A percentile compares a stretch with the other conserved stretches of the same genome.
Evolutionary conservation across 345 rosid species (phyloP).

Genomic region (Citrus sp.): DNA sequence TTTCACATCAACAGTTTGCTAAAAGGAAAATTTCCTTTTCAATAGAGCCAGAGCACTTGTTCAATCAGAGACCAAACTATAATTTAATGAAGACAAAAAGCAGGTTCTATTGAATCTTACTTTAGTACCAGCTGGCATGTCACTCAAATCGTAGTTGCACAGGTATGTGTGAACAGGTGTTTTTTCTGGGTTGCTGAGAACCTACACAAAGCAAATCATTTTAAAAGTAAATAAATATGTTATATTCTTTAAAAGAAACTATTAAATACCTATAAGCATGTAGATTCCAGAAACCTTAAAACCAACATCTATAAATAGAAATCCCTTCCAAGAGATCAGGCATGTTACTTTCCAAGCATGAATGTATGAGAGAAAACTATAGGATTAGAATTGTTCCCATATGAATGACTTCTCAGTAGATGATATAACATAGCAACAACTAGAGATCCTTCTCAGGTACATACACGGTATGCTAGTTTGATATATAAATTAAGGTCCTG

Average conservation of each 20-base stretch:
- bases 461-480: not conserved
- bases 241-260: not conserved
- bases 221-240: constrained; percentile 11
- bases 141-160: constrained; percentile 93
- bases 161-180: constrained; percentile 94
- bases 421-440: not conserved
- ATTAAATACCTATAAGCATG: not conserved
- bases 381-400: not conserved
- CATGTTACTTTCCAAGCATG: constrained; percentile 2
- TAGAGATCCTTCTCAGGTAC: not conserved
- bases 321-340: not conserved
- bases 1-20: not conserved
- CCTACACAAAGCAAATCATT: constrained; percentile 42
- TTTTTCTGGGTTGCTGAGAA: constrained; percentile 97
- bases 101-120: constrained; percentile 30
- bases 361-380: not conserved
- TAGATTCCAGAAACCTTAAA: not conserved
- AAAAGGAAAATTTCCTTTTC: not conserved
- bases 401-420: not conserved
- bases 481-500: not conserved
- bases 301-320: not conserved
- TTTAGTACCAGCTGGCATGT: constrained; percentile 91
- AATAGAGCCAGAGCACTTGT: not conserved
- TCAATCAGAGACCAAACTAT: not conserved
- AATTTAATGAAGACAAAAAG: not conserved